A percentile compares a stretch with the other conserved stretches of the same genome.
phyloP scores from a whole-genome alignment of 495 filamentous ascomycete genomes.

The Podospora pseudopauciseta region DNA sequence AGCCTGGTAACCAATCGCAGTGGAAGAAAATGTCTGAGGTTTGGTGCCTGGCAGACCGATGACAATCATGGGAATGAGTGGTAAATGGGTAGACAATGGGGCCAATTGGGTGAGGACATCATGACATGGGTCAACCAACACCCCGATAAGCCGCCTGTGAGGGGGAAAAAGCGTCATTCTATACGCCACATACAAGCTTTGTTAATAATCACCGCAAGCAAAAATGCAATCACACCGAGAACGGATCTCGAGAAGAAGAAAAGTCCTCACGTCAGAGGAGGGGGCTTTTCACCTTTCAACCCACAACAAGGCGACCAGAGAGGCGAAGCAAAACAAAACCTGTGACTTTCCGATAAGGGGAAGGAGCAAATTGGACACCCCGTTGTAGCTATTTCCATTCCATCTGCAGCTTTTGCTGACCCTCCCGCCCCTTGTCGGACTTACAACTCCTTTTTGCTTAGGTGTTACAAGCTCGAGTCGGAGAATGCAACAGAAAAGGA shows the following conservation, averaged over 20 bases:
- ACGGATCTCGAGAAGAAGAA: background rate
- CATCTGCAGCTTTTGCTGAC: background rate
- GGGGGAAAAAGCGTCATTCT: background rate
- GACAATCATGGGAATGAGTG: background rate
- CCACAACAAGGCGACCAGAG: background rate
- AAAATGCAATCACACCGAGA: background rate
- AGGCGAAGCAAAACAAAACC: background rate
- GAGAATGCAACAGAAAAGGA: background rate
- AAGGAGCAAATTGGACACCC: background rate
- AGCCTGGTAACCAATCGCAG: background rate
- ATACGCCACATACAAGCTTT: background rate
- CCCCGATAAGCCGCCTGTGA: background rate
- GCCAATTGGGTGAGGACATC: background rate
- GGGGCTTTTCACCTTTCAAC: background rate
- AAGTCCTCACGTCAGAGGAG: background rate
- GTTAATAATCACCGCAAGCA: background rate
- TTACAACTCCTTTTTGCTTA: background rate
- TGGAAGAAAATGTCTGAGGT: background rate
- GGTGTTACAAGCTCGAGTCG: background rate
- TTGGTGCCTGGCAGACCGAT: background rate
- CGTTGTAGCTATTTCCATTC: background rate
- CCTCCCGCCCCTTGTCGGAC: background rate
- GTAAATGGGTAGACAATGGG: background rate
- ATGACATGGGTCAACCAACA: background rate
- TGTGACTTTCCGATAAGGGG: background rate